Conservation (phyloP, 495 filamentous ascomycete genomes). For the Cryomyces minteri region DNA sequence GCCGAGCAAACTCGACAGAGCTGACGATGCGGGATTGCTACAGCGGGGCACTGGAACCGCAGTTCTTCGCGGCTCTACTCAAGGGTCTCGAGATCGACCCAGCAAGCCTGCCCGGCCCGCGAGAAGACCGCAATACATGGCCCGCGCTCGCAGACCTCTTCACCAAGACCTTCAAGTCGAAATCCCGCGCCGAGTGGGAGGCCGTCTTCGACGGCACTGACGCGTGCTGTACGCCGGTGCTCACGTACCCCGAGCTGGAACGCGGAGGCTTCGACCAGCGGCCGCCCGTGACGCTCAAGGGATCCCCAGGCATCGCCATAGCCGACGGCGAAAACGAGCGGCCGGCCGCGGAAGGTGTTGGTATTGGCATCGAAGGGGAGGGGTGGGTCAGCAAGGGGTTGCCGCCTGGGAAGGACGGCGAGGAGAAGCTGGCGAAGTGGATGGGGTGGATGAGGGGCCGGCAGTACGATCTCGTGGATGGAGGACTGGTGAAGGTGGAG, state of each 20-base stretch:
- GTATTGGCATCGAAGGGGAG: slow-evolving; percentile 18
- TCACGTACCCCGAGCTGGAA: slow-evolving; percentile 56
- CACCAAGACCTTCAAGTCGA: slow-evolving; percentile 44
- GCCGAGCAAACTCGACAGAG: background rate
- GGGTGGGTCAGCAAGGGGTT: slow-evolving; percentile 42
- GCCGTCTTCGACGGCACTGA: slow-evolving; percentile 69
- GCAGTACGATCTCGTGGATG: slow-evolving; percentile 46
- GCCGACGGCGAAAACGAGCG: slow-evolving; percentile 12
- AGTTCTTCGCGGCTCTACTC: slow-evolving; percentile 57
- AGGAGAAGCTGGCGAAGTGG: slow-evolving; percentile 54
- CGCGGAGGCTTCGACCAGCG: slow-evolving; percentile 51
- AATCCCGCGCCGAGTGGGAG: slow-evolving; percentile 72
- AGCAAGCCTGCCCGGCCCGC: slow-evolving; percentile 30
- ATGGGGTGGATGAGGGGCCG: slow-evolving; percentile 54
- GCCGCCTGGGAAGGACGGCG: slow-evolving; percentile 48
- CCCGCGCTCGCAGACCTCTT: slow-evolving; percentile 39
- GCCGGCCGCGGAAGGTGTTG: slow-evolving; percentile 32
- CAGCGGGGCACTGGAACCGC: slow-evolving; percentile 62
- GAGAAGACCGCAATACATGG: slow-evolving; percentile 46
- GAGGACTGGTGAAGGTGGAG: slow-evolving; percentile 26
- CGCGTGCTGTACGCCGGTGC: slow-evolving; percentile 78
- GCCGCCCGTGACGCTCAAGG: slow-evolving; percentile 48
- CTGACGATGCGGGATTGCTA: background rate
- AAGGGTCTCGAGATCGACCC: slow-evolving; percentile 39
- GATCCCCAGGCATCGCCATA: slow-evolving; percentile 43